A percentile compares a stretch with the other conserved stretches of the same genome.
Evolutionary conservation across 148 eudicot species (phyloP).

Genomic region (Chenopodium suecicum): DNA sequence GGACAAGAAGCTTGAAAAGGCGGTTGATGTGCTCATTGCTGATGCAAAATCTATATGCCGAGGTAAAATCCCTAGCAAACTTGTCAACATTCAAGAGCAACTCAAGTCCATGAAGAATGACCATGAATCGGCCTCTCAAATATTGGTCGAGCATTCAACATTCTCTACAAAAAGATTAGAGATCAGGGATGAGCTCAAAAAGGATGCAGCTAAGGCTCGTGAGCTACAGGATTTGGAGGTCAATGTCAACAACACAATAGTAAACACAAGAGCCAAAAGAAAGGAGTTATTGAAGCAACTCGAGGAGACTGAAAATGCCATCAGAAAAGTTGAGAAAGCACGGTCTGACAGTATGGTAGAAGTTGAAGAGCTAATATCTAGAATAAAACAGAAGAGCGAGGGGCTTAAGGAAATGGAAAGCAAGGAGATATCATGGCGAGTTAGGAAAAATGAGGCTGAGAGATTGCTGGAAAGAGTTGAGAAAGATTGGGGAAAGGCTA

Average conservation of each 20-base stretch:
- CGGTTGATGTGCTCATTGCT: constrained; percentile 12
- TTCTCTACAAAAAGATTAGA: constrained; percentile 14
- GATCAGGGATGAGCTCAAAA: constrained; percentile 21
- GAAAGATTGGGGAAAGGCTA: neutral
- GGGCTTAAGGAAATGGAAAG: neutral
- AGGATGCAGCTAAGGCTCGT: constrained; percentile 26
- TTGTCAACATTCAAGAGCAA: constrained; percentile 12
- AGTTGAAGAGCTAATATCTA: constrained; percentile 20
- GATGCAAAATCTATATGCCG: neutral
- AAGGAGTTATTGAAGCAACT: constrained; percentile 29
- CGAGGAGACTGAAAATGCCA: constrained; percentile 18
- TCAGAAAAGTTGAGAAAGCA: constrained; percentile 13
- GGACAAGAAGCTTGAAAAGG: constrained; percentile 21
- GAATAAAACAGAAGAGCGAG: constrained; percentile 18
- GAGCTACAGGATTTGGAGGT: constrained; percentile 25
- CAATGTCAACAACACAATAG: constrained; percentile 4
- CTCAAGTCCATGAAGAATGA: constrained; percentile 17
- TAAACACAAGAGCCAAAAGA: constrained; percentile 10
- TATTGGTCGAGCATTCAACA: constrained; percentile 8
- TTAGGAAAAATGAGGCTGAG: neutral
- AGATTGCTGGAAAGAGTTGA: neutral
- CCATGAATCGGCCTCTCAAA: constrained; percentile 22
- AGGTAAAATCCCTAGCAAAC: neutral
- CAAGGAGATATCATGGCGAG: neutral
- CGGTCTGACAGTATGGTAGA: constrained; percentile 5